Base-by-base conservation (phyloP, 208 protist species). In the Trypanosoma scelopori region DNA sequence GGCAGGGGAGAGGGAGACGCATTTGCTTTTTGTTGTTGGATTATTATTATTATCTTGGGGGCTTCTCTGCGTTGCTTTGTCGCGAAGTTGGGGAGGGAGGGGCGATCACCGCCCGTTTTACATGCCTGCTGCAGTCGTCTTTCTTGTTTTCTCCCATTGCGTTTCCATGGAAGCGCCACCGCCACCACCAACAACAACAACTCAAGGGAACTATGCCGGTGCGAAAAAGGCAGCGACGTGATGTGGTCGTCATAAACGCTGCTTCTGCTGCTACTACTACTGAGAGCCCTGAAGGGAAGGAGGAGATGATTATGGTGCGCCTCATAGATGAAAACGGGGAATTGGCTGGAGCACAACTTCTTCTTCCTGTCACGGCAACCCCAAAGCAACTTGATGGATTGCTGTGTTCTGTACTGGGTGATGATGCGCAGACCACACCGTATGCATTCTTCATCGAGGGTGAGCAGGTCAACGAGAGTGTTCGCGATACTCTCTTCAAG, bases 391-490 rank as follows among this genome's bases (percentile, higher is more conserved):
- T 98, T 18, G 92, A 97, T 65, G 85, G 90, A 55, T 70, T 98
- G 11, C 77, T 98, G 15, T 79, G 76, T 27, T 81, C 79, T 22
- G 73, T 97, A 50, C 55, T 97, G 43, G 72, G 86, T 30, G 79
- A 90, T 32, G 81, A 97, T 53, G 79, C 87, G 51, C 74, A 87
- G 50, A 64, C 61, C 15, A 83, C 96, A 28, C 97, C 97, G 27
- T 99, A 99, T 71, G 86, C 95, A 12, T 99, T 99, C 74, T 99
- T 95, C 66, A 91, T 99, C 18, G 82, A 89, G 27, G 95, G 94
- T 16, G 84, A 97, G 50, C 96, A 99, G 68, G 78, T 99, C 20
- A 80, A 79, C 46, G 79, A 76, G 32, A 93, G 76, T 55, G 84
- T 99, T 5, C 80, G 82, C n/a, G 74, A 95, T 30, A 84, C 85